A percentile compares a stretch with the other conserved stretches of the same genome.
phyloP scores from a whole-genome alignment of 2,329 filamentous ascomycete species.

The Penicillium sp. region DNA sequence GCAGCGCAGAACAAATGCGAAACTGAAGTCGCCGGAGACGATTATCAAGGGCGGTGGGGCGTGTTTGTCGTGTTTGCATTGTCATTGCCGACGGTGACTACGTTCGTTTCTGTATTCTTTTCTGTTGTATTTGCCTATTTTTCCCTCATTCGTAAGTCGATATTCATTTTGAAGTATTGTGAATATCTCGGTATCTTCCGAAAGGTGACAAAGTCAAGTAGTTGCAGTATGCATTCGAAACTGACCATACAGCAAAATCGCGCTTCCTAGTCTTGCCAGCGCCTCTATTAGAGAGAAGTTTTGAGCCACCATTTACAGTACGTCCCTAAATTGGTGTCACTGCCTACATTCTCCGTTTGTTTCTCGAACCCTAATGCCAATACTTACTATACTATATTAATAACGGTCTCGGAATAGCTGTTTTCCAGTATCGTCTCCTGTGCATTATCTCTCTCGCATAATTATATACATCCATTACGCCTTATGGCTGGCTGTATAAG shows the following conservation, averaged over 20 bases:
- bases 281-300: not conserved
- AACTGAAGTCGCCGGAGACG: constrained; percentile 2
- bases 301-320: no score
- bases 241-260: not conserved
- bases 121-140: not conserved
- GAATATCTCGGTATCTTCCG: not conserved
- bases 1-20: not conserved
- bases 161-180: not conserved
- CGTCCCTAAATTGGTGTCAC: no score
- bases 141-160: not conserved
- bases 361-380: no score
- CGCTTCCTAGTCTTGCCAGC: not conserved
- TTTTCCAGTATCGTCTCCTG: no score
- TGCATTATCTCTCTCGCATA: no score
- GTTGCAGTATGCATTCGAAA: not conserved
- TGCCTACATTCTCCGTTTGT: not conserved
- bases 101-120: not conserved
- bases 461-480: no score
- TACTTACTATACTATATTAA: no score
- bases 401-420: no score
- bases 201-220: not conserved
- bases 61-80: constrained; percentile 25
- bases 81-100: constrained; percentile 2
- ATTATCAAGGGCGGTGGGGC: constrained; percentile 21
- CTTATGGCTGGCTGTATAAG: no score